Percentiles rank a stretch among this genome's conserved stretches.
Conservation (phyloP, 1,284 basidiomycete species). For the Inonotus obliquus region DNA sequence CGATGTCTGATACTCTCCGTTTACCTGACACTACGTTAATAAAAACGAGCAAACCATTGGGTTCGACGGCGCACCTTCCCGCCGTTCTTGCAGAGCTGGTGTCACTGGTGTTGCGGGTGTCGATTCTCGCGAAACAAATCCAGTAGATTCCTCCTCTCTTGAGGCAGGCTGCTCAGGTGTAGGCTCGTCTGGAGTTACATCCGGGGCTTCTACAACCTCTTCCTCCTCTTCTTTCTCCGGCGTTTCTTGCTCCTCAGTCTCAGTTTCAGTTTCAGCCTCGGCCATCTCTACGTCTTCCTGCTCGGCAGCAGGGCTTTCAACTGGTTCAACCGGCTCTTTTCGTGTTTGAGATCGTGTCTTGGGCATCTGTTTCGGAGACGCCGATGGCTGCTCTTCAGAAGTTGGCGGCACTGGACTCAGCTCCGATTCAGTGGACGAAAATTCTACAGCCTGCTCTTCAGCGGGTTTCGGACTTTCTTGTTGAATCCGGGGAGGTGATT, state of each 20-base stretch:
- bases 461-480: background rate
- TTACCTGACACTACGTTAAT: slow-evolving; percentile 43
- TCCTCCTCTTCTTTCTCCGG: slow-evolving; percentile 12
- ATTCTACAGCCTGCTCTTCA: background rate
- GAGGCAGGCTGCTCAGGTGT: background rate
- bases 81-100: slow-evolving; percentile 2
- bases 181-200: background rate
- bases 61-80: slow-evolving; percentile 10
- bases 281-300: slow-evolving; percentile 11
- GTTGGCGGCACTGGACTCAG: background rate
- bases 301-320: slow-evolving; percentile 22
- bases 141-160: slow-evolving; percentile 3
- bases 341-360: background rate
- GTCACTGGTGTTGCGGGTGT: slow-evolving; percentile 1
- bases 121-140: slow-evolving; percentile 7
- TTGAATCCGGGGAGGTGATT: background rate
- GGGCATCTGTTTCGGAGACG: background rate
- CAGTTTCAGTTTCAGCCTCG: background rate
- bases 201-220: slow-evolving; percentile 20
- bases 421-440: background rate
- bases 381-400: slow-evolving; percentile 5
- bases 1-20: slow-evolving; percentile 58
- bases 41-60: background rate
- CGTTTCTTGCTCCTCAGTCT: slow-evolving; percentile 19
- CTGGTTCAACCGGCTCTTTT: slow-evolving; percentile 20